Evolutionary conservation across 83 land plant species (phyloP).

Genomic region (Picea abies): DNA sequence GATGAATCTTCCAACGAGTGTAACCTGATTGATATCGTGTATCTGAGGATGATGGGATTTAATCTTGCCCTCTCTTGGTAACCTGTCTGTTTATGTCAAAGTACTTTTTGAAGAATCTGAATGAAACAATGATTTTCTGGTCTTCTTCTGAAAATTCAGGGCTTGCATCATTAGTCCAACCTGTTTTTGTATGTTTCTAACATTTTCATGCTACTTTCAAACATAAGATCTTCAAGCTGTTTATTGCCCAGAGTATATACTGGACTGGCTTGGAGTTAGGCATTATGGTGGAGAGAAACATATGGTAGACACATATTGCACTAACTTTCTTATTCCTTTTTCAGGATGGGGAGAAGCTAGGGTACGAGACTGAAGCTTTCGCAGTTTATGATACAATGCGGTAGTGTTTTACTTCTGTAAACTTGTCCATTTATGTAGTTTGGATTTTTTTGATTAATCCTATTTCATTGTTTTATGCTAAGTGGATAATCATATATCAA

Average conservation of each 20-base stretch:
- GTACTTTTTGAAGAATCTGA: no score
- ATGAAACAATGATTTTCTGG: no score
- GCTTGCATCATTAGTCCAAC: no score
- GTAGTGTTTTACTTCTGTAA: conserved; percentile 26
- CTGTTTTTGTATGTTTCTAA: no score
- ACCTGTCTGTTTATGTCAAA: no score
- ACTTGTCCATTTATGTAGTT: not conserved
- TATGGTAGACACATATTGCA: not conserved
- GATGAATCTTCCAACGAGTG: no score
- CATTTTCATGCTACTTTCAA: not conserved
- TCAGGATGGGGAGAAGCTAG: conserved; percentile 88
- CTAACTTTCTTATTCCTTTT: conserved; percentile 12
- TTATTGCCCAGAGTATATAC: not conserved
- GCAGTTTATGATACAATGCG: conserved; percentile 91
- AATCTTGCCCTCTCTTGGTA: no score
- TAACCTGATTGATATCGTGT: no score
- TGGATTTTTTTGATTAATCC: not conserved
- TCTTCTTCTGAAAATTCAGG: no score
- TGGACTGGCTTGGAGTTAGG: not conserved
- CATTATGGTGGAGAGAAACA: not conserved
- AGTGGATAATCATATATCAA: not conserved
- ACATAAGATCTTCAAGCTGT: not conserved
- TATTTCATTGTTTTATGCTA: not conserved
- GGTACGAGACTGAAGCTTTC: conserved; percentile 93
- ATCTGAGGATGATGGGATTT: no score